Percentiles rank a stretch among this genome's conserved stretches.
phyloP scores from a whole-genome alignment of 768 basidiomycete genomes.

The Xanthoconium purpureum region DNA sequence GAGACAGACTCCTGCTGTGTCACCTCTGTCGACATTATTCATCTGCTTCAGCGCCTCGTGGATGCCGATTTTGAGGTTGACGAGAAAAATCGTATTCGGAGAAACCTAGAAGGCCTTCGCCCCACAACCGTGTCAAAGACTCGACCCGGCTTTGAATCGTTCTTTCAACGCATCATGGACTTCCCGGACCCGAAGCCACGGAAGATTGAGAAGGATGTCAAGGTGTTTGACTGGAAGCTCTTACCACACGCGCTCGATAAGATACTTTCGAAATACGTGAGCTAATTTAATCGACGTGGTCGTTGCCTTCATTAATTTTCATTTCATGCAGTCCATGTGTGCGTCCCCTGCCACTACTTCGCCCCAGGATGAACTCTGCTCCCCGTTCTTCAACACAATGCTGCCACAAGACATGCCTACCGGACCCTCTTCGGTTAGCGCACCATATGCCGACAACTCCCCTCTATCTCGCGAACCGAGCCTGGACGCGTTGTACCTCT shows the following conservation, averaged over 20 bases:
- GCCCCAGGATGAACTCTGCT: constrained; percentile 20
- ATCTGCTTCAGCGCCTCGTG: constrained; percentile 76
- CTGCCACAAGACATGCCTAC: constrained; percentile 10
- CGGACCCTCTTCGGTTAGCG: constrained; percentile 19
- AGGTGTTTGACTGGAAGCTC: constrained; percentile 75
- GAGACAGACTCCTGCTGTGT: constrained; percentile 77
- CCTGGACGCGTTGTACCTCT: constrained; percentile 18
- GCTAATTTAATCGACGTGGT: constrained; percentile 29
- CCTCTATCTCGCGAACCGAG: constrained; percentile 11
- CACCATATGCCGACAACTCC: constrained; percentile 4
- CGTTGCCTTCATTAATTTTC: neutral
- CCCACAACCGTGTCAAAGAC: constrained; percentile 90
- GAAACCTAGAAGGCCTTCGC: constrained; percentile 90
- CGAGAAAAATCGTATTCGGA: constrained; percentile 94
- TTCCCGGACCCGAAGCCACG: constrained; percentile 92
- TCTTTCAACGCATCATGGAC: constrained; percentile 96
- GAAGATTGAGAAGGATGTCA: constrained; percentile 96
- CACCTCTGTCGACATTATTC: constrained; percentile 95
- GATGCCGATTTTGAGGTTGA: constrained; percentile 83
- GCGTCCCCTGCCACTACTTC: constrained; percentile 35
- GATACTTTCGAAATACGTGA: constrained; percentile 80
- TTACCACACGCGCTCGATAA: constrained; percentile 74
- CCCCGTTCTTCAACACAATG: constrained; percentile 32
- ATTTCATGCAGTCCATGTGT: constrained; percentile 43
- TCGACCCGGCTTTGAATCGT: constrained; percentile 73